phyloP scores from a whole-genome alignment of 2,329 filamentous ascomycete genomes.

The Ophiocordyceps australis region DNA sequence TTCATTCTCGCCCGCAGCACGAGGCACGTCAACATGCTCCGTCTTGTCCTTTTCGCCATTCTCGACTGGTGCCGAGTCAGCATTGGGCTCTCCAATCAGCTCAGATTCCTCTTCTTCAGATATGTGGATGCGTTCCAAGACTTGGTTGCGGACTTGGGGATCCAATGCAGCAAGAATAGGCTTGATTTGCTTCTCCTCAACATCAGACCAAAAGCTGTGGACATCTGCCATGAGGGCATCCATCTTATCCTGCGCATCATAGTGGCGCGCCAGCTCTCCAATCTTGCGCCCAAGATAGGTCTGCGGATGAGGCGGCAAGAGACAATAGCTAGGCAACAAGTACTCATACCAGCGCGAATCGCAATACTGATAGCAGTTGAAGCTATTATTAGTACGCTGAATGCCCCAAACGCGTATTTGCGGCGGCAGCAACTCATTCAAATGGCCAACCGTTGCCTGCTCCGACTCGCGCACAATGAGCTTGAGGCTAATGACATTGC shows the following conservation, averaged over 20 bases:
- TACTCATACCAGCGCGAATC: slow-evolving; percentile 98
- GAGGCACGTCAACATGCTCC: slow-evolving; percentile 2
- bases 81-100: slow-evolving; percentile 3
- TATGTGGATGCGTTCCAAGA: slow-evolving; percentile 41
- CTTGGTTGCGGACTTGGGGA: slow-evolving; percentile 41
- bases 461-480: slow-evolving; percentile 78
- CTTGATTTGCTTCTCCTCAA: slow-evolving; percentile 67
- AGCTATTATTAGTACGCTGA: slow-evolving; percentile 71
- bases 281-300: slow-evolving; percentile 73
- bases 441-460: slow-evolving; percentile 78
- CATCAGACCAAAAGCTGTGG: slow-evolving; percentile 61
- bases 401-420: slow-evolving; percentile 96
- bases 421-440: slow-evolving; percentile 67
- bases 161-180: slow-evolving; percentile 46
- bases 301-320: slow-evolving; percentile 79
- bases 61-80: too few species aligned
- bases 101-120: slow-evolving; percentile 9
- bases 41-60: slow-evolving; percentile 2
- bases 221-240: slow-evolving; percentile 58
- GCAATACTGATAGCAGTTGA: slow-evolving; percentile 88
- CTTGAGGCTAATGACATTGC: slow-evolving; percentile 89
- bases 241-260: slow-evolving; percentile 52
- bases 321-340: slow-evolving; percentile 79
- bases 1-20: slow-evolving; percentile 7
- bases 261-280: slow-evolving; percentile 58